Evolutionary conservation across 306 rosid genomes (phyloP).

Genomic region (Glycine soja): DNA sequence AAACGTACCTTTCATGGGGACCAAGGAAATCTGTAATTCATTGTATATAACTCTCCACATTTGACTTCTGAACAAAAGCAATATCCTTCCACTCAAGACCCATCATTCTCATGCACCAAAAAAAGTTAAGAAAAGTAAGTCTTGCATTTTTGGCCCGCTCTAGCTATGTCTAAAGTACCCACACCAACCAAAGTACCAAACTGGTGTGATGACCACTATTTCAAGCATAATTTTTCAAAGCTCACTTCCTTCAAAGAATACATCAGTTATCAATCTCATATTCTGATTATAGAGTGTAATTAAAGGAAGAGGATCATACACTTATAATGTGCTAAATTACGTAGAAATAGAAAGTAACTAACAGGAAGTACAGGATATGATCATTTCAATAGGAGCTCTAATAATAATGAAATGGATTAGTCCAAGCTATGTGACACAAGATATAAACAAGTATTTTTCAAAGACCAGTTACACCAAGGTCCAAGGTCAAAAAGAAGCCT

Average conservation of each 20-base stretch:
- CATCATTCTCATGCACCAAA: slow-evolving; percentile 2
- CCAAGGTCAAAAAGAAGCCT: slow-evolving; percentile 12
- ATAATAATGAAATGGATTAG: slow-evolving; percentile 13
- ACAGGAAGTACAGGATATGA: slow-evolving; percentile 15
- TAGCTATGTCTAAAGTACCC: slow-evolving; percentile 23
- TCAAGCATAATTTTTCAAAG: too few species aligned
- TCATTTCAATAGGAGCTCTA: slow-evolving; percentile 19
- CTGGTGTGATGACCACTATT: neutral
- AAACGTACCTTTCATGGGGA: slow-evolving; percentile 34
- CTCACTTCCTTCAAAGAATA: slow-evolving; percentile 18
- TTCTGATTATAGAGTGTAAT: neutral
- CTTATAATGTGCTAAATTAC: too few species aligned
- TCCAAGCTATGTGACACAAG: slow-evolving; percentile 2
- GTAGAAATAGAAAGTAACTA: neutral
- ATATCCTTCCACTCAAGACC: neutral
- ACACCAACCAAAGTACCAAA: slow-evolving; percentile 36
- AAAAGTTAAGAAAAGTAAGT: slow-evolving; percentile 25
- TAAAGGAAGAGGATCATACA: slow-evolving; percentile 4
- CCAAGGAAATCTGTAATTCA: slow-evolving; percentile 31
- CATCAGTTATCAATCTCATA: slow-evolving; percentile 16
- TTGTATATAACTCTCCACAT: slow-evolving; percentile 25
- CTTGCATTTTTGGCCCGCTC: slow-evolving; percentile 10
- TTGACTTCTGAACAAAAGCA: slow-evolving; percentile 30
- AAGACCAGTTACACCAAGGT: neutral
- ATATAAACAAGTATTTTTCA: slow-evolving; percentile 4